Evolutionary conservation across 2,329 filamentous ascomycete genomes (phyloP), one percentile per base, ranked within the genome.

Genomic region (Harringtonia aguacate): DNA sequence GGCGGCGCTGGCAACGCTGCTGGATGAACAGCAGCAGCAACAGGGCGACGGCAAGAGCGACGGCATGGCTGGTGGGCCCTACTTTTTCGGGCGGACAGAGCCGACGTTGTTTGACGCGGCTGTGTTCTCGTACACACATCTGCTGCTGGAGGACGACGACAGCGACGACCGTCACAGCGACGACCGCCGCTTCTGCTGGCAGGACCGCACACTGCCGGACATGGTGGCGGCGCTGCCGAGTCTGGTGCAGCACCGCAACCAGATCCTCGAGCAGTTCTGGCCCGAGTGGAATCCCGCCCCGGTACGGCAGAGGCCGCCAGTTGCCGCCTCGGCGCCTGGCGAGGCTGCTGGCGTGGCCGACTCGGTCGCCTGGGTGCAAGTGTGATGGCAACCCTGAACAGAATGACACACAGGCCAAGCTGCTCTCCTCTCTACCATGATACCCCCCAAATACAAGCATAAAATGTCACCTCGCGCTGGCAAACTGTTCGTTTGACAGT

Each of bases 81-180:
- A 39, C 33, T 77, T 77, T 58, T 75, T 75, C 45, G 66, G 57
- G 21, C 85, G 89, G 0, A 77, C 78, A 41, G 61, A 27, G 58
- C 86, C 90, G 0, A 78, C 80, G 0, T 57, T 90, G 21, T 90
- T 97, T 53, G 92, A 98, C 63, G 89, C 90, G 8, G 79, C 78
- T 43, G 77, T 97, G 3, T 97, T 95, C 64, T 81, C 87, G 4
- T 98, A 95, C 61, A 89, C 86, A 0, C 79, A 94, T 60, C 67
- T 94, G 41, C 68, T 97, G 42, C 63, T 94, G 41, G 78, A 84
- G 47, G 71, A 43, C 36, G 37, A 30, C 39, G 22, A 36, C 15
- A n/a, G 29, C 27, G 10, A 36, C 21, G 8, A 20, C 22, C 8
- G 13, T 21, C 29, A n/a, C 6, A 10, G n/a, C 31, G 18, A 5